A percentile compares a stretch with the other conserved stretches of the same genome.
phyloP scores from a whole-genome alignment of 192 early-diverging fungal species.

The Umbelopsis vinacea region DNA sequence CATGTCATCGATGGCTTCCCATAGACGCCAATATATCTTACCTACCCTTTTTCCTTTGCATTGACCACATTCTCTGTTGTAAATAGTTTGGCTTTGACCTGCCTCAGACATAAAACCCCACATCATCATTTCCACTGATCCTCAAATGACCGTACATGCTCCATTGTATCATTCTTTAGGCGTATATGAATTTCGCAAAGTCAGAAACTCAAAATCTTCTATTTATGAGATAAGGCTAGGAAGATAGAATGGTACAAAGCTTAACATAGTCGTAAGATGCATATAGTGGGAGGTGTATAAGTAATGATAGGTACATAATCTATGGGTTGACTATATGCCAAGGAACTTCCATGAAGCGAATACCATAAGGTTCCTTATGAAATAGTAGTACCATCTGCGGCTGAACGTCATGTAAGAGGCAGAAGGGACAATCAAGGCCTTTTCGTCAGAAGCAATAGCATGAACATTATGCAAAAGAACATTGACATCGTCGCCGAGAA shows the following conservation, averaged over 20 bases:
- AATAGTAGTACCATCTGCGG: constrained; percentile 23
- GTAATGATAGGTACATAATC: neutral
- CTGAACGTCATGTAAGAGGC: neutral
- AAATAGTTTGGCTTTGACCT: too few relatives aligned
- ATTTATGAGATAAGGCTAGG: too few relatives aligned
- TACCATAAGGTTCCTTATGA: constrained; percentile 18
- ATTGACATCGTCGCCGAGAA: constrained; percentile 53
- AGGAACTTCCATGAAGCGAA: constrained; percentile 29
- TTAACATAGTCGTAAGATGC: too few relatives aligned
- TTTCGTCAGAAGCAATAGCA: neutral
- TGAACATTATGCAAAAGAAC: constrained; percentile 30
- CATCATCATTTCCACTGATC: too few relatives aligned
- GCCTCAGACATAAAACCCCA: too few relatives aligned
- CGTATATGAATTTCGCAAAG: too few relatives aligned
- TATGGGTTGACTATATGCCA: constrained; percentile 17
- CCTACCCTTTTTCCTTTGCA: neutral
- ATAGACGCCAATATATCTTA: neutral
- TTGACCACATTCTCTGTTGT: neutral
- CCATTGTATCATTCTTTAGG: too few relatives aligned
- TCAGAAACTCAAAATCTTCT: too few relatives aligned
- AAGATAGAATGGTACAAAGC: too few relatives aligned
- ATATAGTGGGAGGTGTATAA: too few relatives aligned
- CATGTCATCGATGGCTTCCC: constrained; percentile 19
- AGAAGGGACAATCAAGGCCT: neutral
- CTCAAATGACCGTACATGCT: too few relatives aligned